phyloP scores from a whole-genome alignment of 106 monocot genomes.

The Dioscorea dumetorum region DNA sequence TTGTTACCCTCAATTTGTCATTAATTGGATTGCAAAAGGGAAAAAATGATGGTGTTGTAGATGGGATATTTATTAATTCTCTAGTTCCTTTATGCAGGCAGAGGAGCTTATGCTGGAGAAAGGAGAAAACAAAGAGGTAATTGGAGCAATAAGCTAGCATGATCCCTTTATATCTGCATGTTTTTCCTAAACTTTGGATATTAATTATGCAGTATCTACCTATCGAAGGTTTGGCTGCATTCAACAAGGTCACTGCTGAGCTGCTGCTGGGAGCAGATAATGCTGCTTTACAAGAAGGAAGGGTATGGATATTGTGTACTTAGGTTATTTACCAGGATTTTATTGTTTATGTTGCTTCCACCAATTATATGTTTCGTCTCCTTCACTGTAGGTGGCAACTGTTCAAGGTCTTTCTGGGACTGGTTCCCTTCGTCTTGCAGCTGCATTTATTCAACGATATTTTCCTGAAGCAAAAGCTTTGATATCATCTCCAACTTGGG shows the following conservation, averaged over 20 bases:
- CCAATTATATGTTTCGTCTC: not conserved
- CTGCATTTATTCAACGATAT: slow-evolving; percentile 98
- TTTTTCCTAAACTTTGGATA: too few species aligned
- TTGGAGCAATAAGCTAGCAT: not conserved
- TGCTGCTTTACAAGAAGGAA: slow-evolving; percentile 54
- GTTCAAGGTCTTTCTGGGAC: slow-evolving; percentile 97
- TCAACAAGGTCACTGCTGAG: slow-evolving; percentile 92
- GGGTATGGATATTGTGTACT: slow-evolving; percentile 26
- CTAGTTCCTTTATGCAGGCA: slow-evolving; percentile 41
- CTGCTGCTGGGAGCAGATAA: slow-evolving; percentile 86
- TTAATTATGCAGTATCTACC: slow-evolving; percentile 85
- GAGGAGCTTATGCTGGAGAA: slow-evolving; percentile 93
- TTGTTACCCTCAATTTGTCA: not conserved
- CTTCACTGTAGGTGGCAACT: slow-evolving; percentile 66
- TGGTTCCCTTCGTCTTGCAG: slow-evolving; percentile 98
- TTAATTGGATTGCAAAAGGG: not conserved
- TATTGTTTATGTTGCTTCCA: not conserved
- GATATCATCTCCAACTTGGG: slow-evolving; percentile 98
- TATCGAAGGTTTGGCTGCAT: slow-evolving; percentile 94
- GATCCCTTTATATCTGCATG: not conserved
- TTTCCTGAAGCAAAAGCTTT: slow-evolving; percentile 91
- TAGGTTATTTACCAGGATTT: not conserved
- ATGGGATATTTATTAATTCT: not conserved
- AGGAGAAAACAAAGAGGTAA: slow-evolving; percentile 96
- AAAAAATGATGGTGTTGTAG: not conserved